Evolutionary conservation across 1,284 basidiomycete species (phyloP).

Genomic region (Fomitopsis pinicola): DNA sequence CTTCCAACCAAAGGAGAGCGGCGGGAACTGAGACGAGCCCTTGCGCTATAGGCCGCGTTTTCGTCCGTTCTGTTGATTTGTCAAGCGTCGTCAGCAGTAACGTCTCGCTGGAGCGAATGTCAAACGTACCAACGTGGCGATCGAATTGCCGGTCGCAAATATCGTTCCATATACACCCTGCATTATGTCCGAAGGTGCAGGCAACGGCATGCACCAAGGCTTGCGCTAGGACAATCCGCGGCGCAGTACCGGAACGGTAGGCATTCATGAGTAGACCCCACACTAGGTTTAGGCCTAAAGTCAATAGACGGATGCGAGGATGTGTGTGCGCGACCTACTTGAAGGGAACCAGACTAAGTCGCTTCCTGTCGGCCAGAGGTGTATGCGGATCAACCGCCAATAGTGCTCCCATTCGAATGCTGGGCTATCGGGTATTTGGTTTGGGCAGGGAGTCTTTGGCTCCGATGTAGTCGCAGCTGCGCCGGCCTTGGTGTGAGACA

Average conservation of each 20-base stretch:
- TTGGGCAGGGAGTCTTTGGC: not conserved
- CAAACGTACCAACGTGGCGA: constrained; percentile 28
- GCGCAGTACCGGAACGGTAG: constrained; percentile 13
- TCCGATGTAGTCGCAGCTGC: not conserved
- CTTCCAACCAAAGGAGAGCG: not conserved
- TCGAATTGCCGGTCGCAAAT: constrained; percentile 37
- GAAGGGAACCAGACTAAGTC: constrained; percentile 30
- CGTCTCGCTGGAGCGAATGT: not conserved
- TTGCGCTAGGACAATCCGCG: constrained; percentile 12
- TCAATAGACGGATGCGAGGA: not conserved
- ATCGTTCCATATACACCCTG: constrained; percentile 33
- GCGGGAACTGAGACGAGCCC: constrained; percentile 2
- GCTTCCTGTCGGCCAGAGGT: constrained; percentile 27
- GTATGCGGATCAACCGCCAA: constrained; percentile 24
- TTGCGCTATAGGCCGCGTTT: constrained; percentile 6
- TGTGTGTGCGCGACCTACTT: constrained; percentile 15
- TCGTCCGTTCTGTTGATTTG: constrained; percentile 18
- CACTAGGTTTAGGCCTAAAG: constrained; percentile 6
- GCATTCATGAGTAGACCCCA: constrained; percentile 25
- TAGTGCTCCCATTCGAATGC: not conserved
- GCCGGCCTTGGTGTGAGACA: not conserved
- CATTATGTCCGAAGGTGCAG: constrained; percentile 25
- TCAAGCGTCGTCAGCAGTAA: too few species aligned
- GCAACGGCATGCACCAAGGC: constrained; percentile 17
- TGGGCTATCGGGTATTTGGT: not conserved